These are phyloP conservation scores for Pochonia chlamydosporia DNA, from an alignment of 2,329 filamentous ascomycete species.

Conservation along the genomic window DNA sequence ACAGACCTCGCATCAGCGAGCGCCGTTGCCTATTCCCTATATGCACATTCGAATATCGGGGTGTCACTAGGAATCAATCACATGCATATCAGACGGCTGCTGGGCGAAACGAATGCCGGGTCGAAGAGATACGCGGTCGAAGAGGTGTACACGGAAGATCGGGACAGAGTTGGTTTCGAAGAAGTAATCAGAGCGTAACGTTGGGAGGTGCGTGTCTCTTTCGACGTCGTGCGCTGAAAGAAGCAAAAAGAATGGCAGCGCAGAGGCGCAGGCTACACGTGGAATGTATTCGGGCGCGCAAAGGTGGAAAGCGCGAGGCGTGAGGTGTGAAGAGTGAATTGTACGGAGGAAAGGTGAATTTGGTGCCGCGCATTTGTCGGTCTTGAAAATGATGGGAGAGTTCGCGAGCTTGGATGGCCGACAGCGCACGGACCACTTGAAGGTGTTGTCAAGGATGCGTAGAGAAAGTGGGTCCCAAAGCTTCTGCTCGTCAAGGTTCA, in stretches of 20 bases:
- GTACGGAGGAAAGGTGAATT: no score
- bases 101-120: not conserved
- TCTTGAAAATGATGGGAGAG: no score
- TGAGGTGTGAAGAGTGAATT: no score
- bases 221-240: not conserved
- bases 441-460: not conserved
- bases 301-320: not conserved
- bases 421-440: not conserved
- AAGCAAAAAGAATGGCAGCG: not conserved
- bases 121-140: no score
- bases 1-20: conserved; percentile 7
- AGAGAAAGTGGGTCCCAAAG: not conserved
- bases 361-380: no score
- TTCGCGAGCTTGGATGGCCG: not conserved
- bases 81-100: conserved; percentile 3
- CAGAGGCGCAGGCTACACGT: not conserved
- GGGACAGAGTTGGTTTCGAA: no score
- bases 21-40: conserved; percentile 1
- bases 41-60: conserved; percentile 2
- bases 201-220: no score
- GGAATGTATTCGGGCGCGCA: not conserved
- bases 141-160: no score
- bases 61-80: not conserved
- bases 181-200: no score
- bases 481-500: no score